phyloP scores from a whole-genome alignment of 225 moss, liverwort and hornwort genomes.

The Straminergon stramineum region DNA sequence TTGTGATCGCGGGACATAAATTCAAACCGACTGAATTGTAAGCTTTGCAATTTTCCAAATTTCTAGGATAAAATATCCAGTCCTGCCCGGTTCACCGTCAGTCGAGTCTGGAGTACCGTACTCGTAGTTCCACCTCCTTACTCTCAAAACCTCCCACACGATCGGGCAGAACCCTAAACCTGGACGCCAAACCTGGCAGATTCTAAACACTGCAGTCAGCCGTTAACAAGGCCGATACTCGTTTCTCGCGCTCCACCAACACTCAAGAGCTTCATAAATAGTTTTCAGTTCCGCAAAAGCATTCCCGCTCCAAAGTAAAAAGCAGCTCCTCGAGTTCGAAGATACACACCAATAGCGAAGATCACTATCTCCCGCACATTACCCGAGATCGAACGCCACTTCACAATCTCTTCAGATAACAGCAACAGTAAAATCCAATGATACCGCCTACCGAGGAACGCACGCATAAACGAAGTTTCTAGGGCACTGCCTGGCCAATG shows the following conservation, averaged over 20 bases:
- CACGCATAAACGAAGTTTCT: not conserved
- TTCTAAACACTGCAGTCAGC: not conserved
- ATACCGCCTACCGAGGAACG: not conserved
- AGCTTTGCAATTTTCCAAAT: not conserved
- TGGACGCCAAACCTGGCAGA: not conserved
- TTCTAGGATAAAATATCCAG: not conserved
- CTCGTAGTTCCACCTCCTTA: not conserved
- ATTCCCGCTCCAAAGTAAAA: not conserved
- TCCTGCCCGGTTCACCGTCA: not conserved
- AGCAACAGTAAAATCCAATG: not conserved
- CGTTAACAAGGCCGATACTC: not conserved
- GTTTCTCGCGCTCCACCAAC: not conserved
- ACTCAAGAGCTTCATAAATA: not conserved
- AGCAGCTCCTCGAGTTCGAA: not conserved
- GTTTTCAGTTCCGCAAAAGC: not conserved
- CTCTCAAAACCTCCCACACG: not conserved
- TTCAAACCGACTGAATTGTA: not conserved
- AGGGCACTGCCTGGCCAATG: not conserved
- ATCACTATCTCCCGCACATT: conserved; percentile 10
- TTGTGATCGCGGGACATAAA: not conserved
- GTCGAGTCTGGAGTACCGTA: not conserved
- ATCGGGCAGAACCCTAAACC: not conserved
- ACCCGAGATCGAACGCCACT: not conserved
- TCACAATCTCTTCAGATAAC: not conserved
- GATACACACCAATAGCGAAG: conserved; percentile 17